phyloP scores from a whole-genome alignment of 1,284 basidiomycete genomes.

The Malassezia nana region DNA sequence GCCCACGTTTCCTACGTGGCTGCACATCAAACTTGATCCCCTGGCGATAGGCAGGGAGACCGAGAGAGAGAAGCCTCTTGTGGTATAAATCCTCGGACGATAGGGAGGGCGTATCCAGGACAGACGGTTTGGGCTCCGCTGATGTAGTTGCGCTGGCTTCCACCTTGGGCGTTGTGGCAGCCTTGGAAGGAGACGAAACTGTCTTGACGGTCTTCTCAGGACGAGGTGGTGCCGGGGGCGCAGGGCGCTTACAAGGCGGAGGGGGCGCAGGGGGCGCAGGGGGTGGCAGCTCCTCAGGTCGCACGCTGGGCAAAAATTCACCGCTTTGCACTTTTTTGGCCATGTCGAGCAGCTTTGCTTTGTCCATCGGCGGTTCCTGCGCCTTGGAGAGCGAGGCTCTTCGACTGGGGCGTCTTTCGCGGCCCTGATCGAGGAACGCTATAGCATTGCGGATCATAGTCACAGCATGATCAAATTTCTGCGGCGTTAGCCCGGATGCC shows the following conservation, averaged over 20 bases:
- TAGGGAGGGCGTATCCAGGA: neutral
- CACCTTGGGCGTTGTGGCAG: neutral
- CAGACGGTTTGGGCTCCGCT: too few relatives aligned
- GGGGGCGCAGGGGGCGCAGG: too few relatives aligned
- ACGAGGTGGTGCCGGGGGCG: too few relatives aligned
- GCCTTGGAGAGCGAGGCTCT: neutral
- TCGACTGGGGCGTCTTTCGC: neutral
- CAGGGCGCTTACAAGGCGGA: too few relatives aligned
- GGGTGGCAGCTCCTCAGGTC: neutral
- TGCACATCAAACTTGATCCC: constrained; percentile 13
- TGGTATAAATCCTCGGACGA: neutral
- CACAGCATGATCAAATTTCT: constrained; percentile 3
- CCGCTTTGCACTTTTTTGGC: constrained; percentile 9
- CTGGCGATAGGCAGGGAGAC: constrained; percentile 8
- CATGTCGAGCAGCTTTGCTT: neutral
- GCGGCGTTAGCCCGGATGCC: constrained; percentile 12
- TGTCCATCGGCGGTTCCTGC: neutral
- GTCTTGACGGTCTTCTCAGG: too few relatives aligned
- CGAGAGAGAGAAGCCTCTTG: constrained; percentile 6
- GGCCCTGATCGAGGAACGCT: neutral
- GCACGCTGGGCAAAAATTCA: neutral
- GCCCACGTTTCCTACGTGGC: constrained; percentile 11
- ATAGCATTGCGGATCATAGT: neutral
- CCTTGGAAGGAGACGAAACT: neutral
- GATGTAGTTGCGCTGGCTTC: neutral